These are phyloP conservation scores for Xylaria bambusicola DNA, from an alignment of 495 filamentous ascomycete species.

Conservation along the genomic window DNA sequence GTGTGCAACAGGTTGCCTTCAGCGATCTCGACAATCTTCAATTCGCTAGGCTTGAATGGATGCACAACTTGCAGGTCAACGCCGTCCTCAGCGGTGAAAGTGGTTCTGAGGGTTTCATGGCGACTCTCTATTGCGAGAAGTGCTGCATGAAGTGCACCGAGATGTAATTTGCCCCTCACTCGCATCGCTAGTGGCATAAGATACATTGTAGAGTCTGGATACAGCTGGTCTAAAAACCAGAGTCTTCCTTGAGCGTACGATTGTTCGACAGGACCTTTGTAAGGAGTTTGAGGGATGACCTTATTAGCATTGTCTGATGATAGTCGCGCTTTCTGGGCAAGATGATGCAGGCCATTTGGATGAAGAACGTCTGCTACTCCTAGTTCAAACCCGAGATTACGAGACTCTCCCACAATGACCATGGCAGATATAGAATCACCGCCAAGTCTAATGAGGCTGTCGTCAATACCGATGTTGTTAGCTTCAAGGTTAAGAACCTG, in stretches of 20 bases:
- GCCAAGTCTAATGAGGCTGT: conserved; percentile 16
- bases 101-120: conserved; percentile 19
- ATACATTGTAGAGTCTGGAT: conserved; percentile 16
- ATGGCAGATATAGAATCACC: conserved; percentile 38
- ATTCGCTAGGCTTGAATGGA: not conserved
- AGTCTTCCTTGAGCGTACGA: not conserved
- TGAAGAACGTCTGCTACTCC: conserved; percentile 1
- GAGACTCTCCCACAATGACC: conserved; percentile 11
- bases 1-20: not conserved
- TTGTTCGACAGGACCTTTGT: too few relatives aligned
- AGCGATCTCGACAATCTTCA: not conserved
- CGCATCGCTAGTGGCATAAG: conserved; percentile 11
- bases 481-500: conserved; percentile 19
- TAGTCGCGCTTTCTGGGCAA: not conserved
- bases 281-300: too few relatives aligned
- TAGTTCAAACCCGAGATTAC: not conserved
- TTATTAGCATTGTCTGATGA: not conserved
- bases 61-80: conserved; percentile 3
- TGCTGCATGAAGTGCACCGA: conserved; percentile 7
- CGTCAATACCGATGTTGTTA: conserved; percentile 16
- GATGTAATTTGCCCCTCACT: conserved; percentile 5
- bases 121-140: conserved; percentile 14
- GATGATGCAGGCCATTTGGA: not conserved
- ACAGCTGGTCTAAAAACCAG: conserved; percentile 12
- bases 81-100: conserved; percentile 6